Base-by-base conservation (phyloP, 2,329 filamentous ascomycete genomes). In the Fusarium gaditjirri region DNA sequence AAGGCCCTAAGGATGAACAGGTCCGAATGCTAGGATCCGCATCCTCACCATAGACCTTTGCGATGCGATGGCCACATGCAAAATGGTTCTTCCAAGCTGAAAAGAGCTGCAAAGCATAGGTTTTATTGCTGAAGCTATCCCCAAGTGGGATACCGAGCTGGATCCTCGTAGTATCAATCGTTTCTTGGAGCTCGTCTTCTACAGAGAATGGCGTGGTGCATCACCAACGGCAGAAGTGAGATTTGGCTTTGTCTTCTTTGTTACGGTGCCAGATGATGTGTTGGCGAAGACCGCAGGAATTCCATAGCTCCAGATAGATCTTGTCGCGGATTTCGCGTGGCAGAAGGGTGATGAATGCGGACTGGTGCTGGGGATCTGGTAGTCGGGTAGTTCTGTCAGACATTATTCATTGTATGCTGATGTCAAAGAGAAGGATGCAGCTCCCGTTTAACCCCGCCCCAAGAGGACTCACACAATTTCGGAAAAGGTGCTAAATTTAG, bases 161-260 rank as follows among this genome's bases (percentile, higher is more conserved):
- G 4, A 59, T 31, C n/a, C 36, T 44, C 3, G 12, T 36, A 3
- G 25, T 13, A 7, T 68, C 16, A 12, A 68, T 46, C 4, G 2
- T 25, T 27, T 46, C 13, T 50, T 60, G 54, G 8, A 68, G 65
- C 25, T 23, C 9, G 14, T 68, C 60, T n/a, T 68, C 14, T 1
- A 65, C 49, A 19, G 58, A 36, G 8, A 65, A 68, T 10, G 47
- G 42, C 31, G 54, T 68, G 12, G 54, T 65, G 29, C 60, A 68
- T 23, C 9, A 17, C 63, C 63, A 62, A 16, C 50, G 58, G 17
- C 58, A 65, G 33, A 65, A 65, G 27, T 62, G 63, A 21, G 58
- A 56, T 23, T 42, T 62, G 17, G 25, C 35, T 33, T 25, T 36
- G 25, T 44, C 57, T 5, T 56, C 10, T 8, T 56, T 19, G 12